phyloP scores from a whole-genome alignment of 139 green algal genomes.

The Chlorella vulgaris region DNA sequence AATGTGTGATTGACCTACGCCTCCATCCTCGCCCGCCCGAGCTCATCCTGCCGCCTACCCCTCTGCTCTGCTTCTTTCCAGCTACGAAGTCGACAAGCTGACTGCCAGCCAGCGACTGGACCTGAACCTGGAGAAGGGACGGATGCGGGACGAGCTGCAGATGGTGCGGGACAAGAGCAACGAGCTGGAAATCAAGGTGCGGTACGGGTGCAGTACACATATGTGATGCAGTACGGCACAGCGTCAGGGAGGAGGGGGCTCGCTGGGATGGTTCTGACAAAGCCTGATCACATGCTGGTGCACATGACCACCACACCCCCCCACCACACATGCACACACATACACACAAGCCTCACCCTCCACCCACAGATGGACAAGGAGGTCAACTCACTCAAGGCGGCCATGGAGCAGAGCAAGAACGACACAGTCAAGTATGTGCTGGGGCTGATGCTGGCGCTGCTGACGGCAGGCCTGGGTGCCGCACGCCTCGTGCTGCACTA shows the following conservation, averaged over 20 bases:
- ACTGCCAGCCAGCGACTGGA: slow-evolving; percentile 90
- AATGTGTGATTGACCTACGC: too few species aligned
- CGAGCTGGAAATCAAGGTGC: slow-evolving; percentile 84
- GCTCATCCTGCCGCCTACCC: too few species aligned
- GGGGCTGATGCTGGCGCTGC: slow-evolving; percentile 61
- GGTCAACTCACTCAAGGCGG: slow-evolving; percentile 82
- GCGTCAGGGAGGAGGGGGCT: too few species aligned
- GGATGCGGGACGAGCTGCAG: slow-evolving; percentile 90
- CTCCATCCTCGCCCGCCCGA: too few species aligned
- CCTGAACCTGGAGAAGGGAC: slow-evolving; percentile 94
- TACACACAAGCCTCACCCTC: background rate
- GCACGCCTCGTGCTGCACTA: slow-evolving; percentile 51
- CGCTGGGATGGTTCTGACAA: background rate
- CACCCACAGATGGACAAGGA: slow-evolving; percentile 66
- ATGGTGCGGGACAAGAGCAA: slow-evolving; percentile 82
- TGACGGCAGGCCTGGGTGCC: slow-evolving; percentile 59
- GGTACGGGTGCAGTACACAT: slow-evolving; percentile 29
- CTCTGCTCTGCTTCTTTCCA: too few species aligned
- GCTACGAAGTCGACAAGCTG: slow-evolving; percentile 96
- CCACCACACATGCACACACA: background rate
- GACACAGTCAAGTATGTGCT: slow-evolving; percentile 74
- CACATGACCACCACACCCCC: background rate
- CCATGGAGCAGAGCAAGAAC: slow-evolving; percentile 90
- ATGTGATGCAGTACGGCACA: too few species aligned
- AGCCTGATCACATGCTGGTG: too few species aligned